These are phyloP conservation scores for Vitis amurensis DNA, from an alignment of 164 flowering plant genomes.

Conservation along the genomic window DNA sequence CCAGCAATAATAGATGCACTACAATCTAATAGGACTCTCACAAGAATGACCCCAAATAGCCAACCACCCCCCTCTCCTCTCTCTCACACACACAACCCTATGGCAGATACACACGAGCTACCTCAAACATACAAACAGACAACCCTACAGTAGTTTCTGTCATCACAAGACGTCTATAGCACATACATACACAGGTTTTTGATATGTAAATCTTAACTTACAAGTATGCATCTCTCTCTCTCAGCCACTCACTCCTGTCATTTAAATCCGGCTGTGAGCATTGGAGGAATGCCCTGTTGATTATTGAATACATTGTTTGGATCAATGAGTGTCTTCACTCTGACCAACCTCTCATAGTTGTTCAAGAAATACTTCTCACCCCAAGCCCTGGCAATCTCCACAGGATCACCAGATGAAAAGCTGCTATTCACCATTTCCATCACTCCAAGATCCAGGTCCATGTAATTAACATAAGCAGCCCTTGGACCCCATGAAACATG, in stretches of 20 bases:
- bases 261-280: background rate
- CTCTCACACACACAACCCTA: no score
- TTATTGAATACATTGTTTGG: conserved; percentile 46
- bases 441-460: conserved; percentile 52
- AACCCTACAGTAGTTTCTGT: no score
- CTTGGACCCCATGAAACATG: conserved; percentile 51
- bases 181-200: no score
- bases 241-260: background rate
- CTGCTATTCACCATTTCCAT: conserved; percentile 1
- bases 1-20: no score
- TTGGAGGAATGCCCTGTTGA: conserved; percentile 60
- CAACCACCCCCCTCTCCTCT: no score
- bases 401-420: conserved; percentile 18
- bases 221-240: background rate
- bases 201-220: no score
- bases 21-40: no score
- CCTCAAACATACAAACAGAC: no score
- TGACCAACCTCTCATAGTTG: conserved; percentile 53
- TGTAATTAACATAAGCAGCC: conserved; percentile 53
- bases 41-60: no score
- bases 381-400: conserved; percentile 51
- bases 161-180: no score
- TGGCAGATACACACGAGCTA: no score
- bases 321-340: conserved; percentile 46
- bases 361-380: conserved; percentile 63